A percentile compares a stretch with the other conserved stretches of the same genome.
Conservation (phyloP, 768 basidiomycete species). For the Tylopilus cervinicoccineus region DNA sequence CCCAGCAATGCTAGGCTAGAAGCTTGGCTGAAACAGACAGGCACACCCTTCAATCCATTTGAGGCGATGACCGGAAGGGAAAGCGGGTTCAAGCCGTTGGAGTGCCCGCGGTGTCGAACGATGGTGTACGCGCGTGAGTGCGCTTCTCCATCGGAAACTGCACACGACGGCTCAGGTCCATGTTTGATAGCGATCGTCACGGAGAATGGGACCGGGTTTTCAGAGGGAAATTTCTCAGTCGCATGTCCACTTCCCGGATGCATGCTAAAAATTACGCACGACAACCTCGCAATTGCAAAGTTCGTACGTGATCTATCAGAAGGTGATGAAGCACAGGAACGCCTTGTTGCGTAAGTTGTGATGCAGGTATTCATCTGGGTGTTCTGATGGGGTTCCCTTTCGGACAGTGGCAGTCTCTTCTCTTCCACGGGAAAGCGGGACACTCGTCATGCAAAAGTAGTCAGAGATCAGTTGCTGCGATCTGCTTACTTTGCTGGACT, state of each 20-base stretch:
- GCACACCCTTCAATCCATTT: conserved; percentile 33
- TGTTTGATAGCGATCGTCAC: conserved; percentile 38
- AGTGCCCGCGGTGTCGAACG: conserved; percentile 35
- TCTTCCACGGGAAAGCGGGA: conserved; percentile 27
- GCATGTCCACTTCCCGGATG: conserved; percentile 40
- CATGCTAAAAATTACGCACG: conserved; percentile 37
- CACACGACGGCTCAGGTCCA: background rate
- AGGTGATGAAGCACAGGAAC: conserved; percentile 13
- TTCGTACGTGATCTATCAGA: conserved; percentile 38
- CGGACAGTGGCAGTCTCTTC: conserved; percentile 34
- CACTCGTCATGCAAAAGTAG: conserved; percentile 20
- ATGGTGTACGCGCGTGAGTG: conserved; percentile 31
- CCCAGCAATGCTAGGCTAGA: conserved; percentile 13
- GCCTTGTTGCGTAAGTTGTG: conserved; percentile 36
- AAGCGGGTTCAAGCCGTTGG: conserved; percentile 24
- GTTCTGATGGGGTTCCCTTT: background rate
- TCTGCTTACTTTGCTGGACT: conserved; percentile 18
- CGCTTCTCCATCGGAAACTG: background rate
- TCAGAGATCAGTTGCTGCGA: conserved; percentile 27
- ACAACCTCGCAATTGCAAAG: conserved; percentile 40
- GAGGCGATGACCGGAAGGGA: conserved; percentile 27
- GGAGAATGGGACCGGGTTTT: conserved; percentile 42
- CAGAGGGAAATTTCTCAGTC: conserved; percentile 38
- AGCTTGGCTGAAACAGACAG: conserved; percentile 24
- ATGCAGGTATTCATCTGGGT: background rate